phyloP scores from a whole-genome alignment of 768 basidiomycete species.

The Leccinum variicolor region DNA sequence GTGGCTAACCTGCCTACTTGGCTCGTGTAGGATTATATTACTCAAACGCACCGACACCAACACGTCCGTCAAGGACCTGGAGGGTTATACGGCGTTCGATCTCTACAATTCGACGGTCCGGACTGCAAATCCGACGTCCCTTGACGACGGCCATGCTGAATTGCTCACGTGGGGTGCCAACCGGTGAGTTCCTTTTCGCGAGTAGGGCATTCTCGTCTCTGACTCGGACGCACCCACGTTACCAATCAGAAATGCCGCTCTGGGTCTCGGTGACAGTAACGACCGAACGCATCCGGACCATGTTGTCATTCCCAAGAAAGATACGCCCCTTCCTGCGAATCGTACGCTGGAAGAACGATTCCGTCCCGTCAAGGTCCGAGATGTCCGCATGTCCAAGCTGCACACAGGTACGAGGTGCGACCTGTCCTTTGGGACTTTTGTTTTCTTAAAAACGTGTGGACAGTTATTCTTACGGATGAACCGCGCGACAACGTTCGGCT shows the following conservation, averaged over 20 bases:
- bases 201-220: neutral
- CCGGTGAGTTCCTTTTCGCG: constrained; percentile 37
- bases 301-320: constrained; percentile 44
- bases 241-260: constrained; percentile 66
- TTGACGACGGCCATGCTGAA: constrained; percentile 42
- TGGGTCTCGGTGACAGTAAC: constrained; percentile 79
- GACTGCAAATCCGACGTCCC: constrained; percentile 58
- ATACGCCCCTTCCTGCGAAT: constrained; percentile 7
- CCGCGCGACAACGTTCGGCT: constrained; percentile 67
- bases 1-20: constrained; percentile 16
- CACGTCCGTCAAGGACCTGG: constrained; percentile 67
- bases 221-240: neutral
- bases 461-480: constrained; percentile 71
- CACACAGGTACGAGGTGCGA: constrained; percentile 62
- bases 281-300: constrained; percentile 81
- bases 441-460: neutral
- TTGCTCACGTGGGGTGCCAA: constrained; percentile 89
- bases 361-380: constrained; percentile 55
- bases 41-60: constrained; percentile 75
- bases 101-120: constrained; percentile 87
- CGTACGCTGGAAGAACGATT: constrained; percentile 48
- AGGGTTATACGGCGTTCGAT: constrained; percentile 91
- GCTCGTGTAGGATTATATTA: constrained; percentile 58
- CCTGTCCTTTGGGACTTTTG: neutral
- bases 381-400: constrained; percentile 80